Conservation (phyloP, 2,329 filamentous ascomycete genomes). For the Metarhizium brunneum region DNA sequence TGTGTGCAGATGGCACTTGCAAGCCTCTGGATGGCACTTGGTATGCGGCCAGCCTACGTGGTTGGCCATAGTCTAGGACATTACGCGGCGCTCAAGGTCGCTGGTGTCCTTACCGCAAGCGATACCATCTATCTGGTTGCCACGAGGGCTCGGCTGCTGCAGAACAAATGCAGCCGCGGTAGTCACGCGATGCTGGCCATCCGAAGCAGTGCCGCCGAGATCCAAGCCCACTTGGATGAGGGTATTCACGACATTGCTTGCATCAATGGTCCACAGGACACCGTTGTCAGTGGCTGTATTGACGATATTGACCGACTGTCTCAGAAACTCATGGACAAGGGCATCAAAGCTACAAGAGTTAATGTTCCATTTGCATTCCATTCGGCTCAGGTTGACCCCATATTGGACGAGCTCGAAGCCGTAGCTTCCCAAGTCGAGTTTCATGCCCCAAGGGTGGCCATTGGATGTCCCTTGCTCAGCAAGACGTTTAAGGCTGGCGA, state of each 20-base stretch:
- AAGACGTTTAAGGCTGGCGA: constrained; percentile 25
- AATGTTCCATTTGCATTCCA: constrained; percentile 46
- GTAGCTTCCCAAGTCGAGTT: constrained; percentile 30
- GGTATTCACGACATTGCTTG: constrained; percentile 31
- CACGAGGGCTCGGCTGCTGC: constrained; percentile 55
- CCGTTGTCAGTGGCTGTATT: constrained; percentile 53
- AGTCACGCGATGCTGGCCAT: constrained; percentile 53
- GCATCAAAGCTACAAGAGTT: constrained; percentile 34
- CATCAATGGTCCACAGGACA: constrained; percentile 63
- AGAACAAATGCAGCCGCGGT: constrained; percentile 53
- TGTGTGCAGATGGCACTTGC: constrained; percentile 49
- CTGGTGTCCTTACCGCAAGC: constrained; percentile 60
- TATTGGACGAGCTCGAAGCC: constrained; percentile 48
- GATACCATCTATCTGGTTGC: constrained; percentile 68
- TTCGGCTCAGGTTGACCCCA: constrained; percentile 43
- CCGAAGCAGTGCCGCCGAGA: constrained; percentile 19
- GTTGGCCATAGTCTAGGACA: constrained; percentile 44
- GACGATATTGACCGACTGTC: constrained; percentile 37
- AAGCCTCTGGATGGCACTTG: constrained; percentile 42
- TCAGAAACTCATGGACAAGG: constrained; percentile 18
- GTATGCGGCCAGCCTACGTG: constrained; percentile 42
- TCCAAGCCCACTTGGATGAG: constrained; percentile 23
- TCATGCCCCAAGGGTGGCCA: constrained; percentile 34
- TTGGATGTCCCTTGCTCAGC: constrained; percentile 59
- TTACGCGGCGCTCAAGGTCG: constrained; percentile 48